phyloP scores from a whole-genome alignment of 768 basidiomycete species.

The Grammothele lineata region DNA sequence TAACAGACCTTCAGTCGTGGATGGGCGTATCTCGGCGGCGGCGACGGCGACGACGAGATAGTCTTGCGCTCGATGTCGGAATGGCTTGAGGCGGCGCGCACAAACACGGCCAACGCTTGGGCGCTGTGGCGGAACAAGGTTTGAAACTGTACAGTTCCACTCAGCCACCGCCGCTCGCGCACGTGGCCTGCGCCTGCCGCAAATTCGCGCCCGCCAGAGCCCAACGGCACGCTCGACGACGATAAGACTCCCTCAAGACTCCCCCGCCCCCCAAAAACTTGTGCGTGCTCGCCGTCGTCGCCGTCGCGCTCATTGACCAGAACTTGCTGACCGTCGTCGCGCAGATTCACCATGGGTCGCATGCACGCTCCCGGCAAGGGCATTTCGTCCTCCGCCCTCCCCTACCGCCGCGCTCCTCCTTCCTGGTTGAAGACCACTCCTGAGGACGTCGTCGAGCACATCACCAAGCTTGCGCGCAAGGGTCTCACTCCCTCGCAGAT shows the following conservation, averaged over 20 bases:
- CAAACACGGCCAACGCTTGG: constrained; percentile 25
- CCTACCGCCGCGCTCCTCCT: constrained; percentile 92
- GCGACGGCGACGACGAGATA: constrained; percentile 36
- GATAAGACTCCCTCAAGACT: constrained; percentile 44
- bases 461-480: constrained; percentile 96
- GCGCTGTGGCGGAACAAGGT: constrained; percentile 45
- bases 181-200: constrained; percentile 27
- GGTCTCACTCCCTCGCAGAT: constrained; percentile 97
- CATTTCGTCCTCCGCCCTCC: constrained; percentile 98
- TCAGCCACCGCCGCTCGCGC: constrained; percentile 34
- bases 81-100: constrained; percentile 19
- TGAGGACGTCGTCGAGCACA: constrained; percentile 93
- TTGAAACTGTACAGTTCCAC: constrained; percentile 53
- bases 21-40: constrained; percentile 28
- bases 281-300: constrained; percentile 25
- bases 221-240: constrained; percentile 27
- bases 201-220: constrained; percentile 17
- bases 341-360: constrained; percentile 72
- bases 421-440: constrained; percentile 96
- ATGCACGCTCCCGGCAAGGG: constrained; percentile 99
- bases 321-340: constrained; percentile 6
- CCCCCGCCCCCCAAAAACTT: constrained; percentile 29
- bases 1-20: constrained; percentile 37
- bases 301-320: constrained; percentile 8
- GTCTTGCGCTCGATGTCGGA: constrained; percentile 30